Conservation (phyloP, 495 filamentous ascomycete species). For the Lichenothelia convexa region DNA sequence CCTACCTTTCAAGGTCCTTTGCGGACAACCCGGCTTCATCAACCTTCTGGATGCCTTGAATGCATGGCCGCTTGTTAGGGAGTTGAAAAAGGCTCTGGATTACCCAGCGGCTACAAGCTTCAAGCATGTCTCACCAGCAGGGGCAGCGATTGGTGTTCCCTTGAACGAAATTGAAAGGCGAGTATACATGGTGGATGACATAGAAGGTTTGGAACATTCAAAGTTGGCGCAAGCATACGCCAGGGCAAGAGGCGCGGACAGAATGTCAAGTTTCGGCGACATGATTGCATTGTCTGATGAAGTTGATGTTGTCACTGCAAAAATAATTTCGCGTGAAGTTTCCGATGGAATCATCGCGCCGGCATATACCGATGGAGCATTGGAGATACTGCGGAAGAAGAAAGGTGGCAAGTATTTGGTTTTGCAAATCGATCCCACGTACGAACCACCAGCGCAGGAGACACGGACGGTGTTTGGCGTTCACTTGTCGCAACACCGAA, state of each 20-base stretch:
- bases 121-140: constrained; percentile 97
- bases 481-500: constrained; percentile 70
- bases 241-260: constrained; percentile 81
- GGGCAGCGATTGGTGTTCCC: constrained; percentile 80
- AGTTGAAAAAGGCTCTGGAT: constrained; percentile 72
- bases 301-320: constrained; percentile 75
- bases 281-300: constrained; percentile 81
- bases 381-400: constrained; percentile 91
- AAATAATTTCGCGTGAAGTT: constrained; percentile 93
- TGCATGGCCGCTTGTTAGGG: constrained; percentile 91
- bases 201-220: constrained; percentile 69
- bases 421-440: constrained; percentile 80
- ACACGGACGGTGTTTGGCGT: constrained; percentile 76
- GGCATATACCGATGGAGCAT: constrained; percentile 61
- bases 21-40: constrained; percentile 65
- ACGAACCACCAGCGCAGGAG: constrained; percentile 58
- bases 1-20: constrained; percentile 93
- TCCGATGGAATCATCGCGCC: constrained; percentile 93
- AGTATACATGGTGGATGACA: constrained; percentile 96
- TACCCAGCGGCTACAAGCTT: constrained; percentile 92
- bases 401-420: constrained; percentile 95
- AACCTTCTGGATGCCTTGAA: constrained; percentile 95
- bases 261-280: constrained; percentile 95
- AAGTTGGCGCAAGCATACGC: constrained; percentile 85
- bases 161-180: constrained; percentile 75